Percentiles rank a stretch among this genome's conserved stretches.
Conservation (phyloP, 208 protist species). For the Willaertia magna region DNA sequence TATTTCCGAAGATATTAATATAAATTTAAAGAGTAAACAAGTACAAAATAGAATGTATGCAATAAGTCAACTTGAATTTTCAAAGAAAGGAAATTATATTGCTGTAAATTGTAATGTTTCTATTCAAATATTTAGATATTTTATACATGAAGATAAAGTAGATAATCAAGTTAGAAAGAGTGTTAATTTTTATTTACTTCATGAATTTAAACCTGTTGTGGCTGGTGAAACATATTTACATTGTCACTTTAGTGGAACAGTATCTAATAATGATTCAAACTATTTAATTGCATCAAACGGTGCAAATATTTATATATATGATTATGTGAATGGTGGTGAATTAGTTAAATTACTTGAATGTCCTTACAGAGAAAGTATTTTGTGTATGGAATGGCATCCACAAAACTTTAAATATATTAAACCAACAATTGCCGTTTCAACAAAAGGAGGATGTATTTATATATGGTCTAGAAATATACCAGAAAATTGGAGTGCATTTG, state of each 20-base stretch:
- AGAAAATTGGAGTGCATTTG: slow-evolving; percentile 9
- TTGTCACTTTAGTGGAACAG: not conserved
- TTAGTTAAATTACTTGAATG: not conserved
- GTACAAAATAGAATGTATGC: not conserved
- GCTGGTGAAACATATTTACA: not conserved
- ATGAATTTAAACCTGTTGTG: not conserved
- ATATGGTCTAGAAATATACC: not conserved
- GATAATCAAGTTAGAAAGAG: not conserved
- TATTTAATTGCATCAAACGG: not conserved
- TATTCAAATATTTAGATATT: not conserved
- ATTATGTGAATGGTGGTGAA: not conserved
- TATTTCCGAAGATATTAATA: not conserved
- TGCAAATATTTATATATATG: not conserved
- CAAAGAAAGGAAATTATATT: not conserved
- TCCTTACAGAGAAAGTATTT: not conserved
- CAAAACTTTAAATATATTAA: not conserved
- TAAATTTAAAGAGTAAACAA: not conserved
- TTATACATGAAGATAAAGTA: not conserved
- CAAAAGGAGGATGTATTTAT: not conserved
- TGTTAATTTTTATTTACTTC: not conserved
- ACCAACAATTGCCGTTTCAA: not conserved
- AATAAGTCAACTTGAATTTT: not conserved
- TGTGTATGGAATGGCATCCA: not conserved
- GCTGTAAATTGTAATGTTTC: not conserved
- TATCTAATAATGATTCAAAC: not conserved